A percentile compares a stretch with the other conserved stretches of the same genome.
Conservation (phyloP, 257 asterid species). For the Nicotiana otophora region DNA sequence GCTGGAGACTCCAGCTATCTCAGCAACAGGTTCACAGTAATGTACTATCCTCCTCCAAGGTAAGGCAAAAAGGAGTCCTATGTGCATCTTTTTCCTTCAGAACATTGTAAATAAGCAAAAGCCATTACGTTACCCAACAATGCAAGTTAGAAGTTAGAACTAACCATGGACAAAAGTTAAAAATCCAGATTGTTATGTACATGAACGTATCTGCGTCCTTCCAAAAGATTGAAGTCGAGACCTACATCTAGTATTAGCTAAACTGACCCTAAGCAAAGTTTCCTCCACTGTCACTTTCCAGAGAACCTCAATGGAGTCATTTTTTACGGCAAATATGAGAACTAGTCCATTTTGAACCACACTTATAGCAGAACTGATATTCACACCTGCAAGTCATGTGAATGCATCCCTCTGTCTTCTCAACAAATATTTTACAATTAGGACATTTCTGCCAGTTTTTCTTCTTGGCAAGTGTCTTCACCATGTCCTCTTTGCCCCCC, state of each 20-base stretch:
- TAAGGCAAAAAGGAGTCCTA: background rate
- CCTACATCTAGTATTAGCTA: background rate
- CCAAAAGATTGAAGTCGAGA: background rate
- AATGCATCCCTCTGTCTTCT: slow-evolving; percentile 48
- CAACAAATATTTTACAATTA: slow-evolving; percentile 59
- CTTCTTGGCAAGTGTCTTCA: slow-evolving; percentile 59
- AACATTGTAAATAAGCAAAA: slow-evolving; percentile 1
- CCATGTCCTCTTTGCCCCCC: slow-evolving; percentile 33
- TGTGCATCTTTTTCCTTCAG: background rate
- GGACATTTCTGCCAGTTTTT: slow-evolving; percentile 74
- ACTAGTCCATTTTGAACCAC: slow-evolving; percentile 49
- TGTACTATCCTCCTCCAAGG: background rate
- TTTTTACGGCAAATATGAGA: slow-evolving; percentile 27
- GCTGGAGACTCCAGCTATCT: too few species aligned
- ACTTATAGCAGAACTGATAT: slow-evolving; percentile 53
- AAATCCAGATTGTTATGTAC: background rate
- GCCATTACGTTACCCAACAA: background rate
- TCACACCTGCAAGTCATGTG: slow-evolving; percentile 66
- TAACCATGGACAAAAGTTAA: background rate
- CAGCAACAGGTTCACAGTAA: too few species aligned
- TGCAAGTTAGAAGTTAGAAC: background rate
- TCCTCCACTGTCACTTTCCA: background rate
- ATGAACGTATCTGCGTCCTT: background rate
- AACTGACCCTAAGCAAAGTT: background rate
- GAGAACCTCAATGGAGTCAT: background rate